A percentile compares a stretch with the other conserved stretches of the same genome.
Conservation (phyloP, 768 basidiomycete genomes). For the Rhizopogon vulgaris region DNA sequence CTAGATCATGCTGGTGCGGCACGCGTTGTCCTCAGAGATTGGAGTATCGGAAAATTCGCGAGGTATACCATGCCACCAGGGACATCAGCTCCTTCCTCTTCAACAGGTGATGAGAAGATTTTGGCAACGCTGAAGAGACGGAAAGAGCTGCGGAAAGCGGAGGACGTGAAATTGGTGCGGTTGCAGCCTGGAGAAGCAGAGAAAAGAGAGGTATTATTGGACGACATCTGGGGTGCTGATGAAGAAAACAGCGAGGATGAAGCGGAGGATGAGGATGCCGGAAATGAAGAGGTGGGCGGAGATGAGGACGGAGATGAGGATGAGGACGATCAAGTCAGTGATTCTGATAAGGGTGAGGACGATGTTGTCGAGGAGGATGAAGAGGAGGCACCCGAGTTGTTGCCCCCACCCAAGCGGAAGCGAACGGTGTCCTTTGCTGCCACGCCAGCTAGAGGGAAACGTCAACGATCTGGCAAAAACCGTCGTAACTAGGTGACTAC, state of each 20-base stretch:
- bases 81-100: conserved; percentile 1
- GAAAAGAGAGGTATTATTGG: conserved; percentile 34
- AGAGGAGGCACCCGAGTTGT: conserved; percentile 22
- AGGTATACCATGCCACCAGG: conserved; percentile 60
- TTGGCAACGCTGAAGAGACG: conserved; percentile 43
- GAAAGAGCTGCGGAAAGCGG: conserved; percentile 60
- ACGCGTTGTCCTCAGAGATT: conserved; percentile 77
- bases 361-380: conserved; percentile 38
- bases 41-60: conserved; percentile 68
- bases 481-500: not conserved
- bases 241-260: conserved; percentile 23
- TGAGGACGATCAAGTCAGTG: conserved; percentile 28
- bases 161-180: conserved; percentile 51
- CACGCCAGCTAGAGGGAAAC: conserved; percentile 8
- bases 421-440: conserved; percentile 41
- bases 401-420: conserved; percentile 38
- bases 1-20: conserved; percentile 71
- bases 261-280: conserved; percentile 29
- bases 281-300: conserved; percentile 33
- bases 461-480: conserved; percentile 3
- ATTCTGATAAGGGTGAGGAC: conserved; percentile 32
- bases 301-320: conserved; percentile 26
- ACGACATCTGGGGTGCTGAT: conserved; percentile 28
- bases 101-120: conserved; percentile 38
- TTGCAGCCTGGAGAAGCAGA: conserved; percentile 36